phyloP scores from a whole-genome alignment of 2,329 filamentous ascomycete genomes.

The Macrophomina pseudophaseolina region DNA sequence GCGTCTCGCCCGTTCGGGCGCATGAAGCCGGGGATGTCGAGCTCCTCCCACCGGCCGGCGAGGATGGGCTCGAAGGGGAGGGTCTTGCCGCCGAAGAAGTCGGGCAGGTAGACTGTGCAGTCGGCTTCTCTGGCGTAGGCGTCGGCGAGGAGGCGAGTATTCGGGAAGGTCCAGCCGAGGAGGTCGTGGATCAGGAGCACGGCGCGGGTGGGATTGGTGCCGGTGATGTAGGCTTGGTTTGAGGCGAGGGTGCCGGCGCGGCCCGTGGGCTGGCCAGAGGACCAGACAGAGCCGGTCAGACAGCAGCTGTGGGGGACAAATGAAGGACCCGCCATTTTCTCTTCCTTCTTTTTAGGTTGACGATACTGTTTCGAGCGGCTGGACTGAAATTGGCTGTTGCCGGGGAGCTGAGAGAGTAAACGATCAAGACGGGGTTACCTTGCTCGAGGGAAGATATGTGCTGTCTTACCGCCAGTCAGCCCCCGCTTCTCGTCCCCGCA shows the following conservation, averaged over 20 bases:
- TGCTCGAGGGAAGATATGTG: too few species aligned
- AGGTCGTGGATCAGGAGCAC: conserved; percentile 47
- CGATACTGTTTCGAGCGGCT: too few species aligned
- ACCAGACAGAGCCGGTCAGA: conserved; percentile 41
- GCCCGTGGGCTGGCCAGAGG: conserved; percentile 45
- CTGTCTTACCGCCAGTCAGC: too few species aligned
- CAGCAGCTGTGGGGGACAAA: conserved; percentile 35
- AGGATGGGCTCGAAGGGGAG: not conserved
- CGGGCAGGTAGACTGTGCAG: conserved; percentile 40
- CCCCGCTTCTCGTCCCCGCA: too few species aligned
- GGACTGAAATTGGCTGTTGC: too few species aligned
- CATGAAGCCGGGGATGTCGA: not conserved
- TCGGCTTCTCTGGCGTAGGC: conserved; percentile 38
- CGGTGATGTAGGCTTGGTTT: conserved; percentile 37
- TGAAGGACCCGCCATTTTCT: too few species aligned
- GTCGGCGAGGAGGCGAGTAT: conserved; percentile 45
- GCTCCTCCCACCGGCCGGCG: not conserved
- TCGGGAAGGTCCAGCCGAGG: conserved; percentile 43
- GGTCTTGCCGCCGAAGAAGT: conserved; percentile 34
- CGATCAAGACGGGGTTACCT: too few species aligned
- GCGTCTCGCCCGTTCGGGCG: not conserved
- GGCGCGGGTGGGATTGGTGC: conserved; percentile 41
- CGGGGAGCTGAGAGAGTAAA: too few species aligned
- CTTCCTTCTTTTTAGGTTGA: too few species aligned
- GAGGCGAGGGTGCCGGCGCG: conserved; percentile 45